phyloP scores from a whole-genome alignment of 306 rosid species.

The Fragaria ananassa region DNA sequence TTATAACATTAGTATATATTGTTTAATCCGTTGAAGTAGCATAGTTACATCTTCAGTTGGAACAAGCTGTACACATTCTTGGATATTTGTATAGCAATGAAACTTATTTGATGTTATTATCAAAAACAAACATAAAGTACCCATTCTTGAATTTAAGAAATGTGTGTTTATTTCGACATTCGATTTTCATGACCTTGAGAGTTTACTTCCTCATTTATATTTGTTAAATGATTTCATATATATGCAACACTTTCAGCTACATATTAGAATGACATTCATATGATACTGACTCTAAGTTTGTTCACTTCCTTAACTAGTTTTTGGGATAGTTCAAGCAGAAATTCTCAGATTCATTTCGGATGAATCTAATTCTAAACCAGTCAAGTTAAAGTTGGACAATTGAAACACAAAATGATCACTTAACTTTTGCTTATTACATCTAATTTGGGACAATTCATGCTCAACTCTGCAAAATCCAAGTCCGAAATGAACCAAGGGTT shows the following conservation, averaged over 20 bases:
- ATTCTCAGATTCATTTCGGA: too few species aligned
- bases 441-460: background rate
- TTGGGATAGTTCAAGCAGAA: too few species aligned
- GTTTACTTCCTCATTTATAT: background rate
- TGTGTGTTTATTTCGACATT: too few species aligned
- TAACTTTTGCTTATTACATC: too few species aligned
- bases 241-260: background rate
- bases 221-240: background rate
- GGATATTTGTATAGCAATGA: too few species aligned
- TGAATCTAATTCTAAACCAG: too few species aligned
- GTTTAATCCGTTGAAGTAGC: background rate
- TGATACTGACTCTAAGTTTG: background rate
- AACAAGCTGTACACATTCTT: background rate
- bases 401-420: too few species aligned
- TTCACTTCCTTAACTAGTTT: background rate
- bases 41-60: background rate
- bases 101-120: too few species aligned
- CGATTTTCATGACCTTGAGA: background rate
- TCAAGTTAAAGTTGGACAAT: too few species aligned
- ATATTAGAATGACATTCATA: background rate
- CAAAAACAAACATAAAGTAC: too few species aligned
- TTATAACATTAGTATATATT: too few species aligned
- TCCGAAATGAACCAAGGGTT: background rate
- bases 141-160: too few species aligned
- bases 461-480: background rate